A percentile compares a stretch with the other conserved stretches of the same genome.
Conservation (phyloP, 2,329 filamentous ascomycete genomes). For the Zalaria sp. region DNA sequence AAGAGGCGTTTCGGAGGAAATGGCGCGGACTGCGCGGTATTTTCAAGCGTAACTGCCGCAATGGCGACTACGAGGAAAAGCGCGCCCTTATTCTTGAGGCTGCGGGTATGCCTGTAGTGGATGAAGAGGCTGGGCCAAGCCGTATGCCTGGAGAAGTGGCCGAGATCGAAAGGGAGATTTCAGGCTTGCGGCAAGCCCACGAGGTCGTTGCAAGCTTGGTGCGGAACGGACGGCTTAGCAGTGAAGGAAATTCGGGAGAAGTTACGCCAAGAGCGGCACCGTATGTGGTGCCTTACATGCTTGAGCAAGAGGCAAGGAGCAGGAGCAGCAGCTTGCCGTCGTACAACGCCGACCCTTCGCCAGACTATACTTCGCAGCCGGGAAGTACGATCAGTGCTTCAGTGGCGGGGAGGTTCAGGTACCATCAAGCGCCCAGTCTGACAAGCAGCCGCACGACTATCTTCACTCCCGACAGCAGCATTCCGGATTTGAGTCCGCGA, state of each 20-base stretch:
- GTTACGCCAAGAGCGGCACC: constrained; percentile 13
- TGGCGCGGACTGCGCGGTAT: constrained; percentile 24
- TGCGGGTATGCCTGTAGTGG: constrained; percentile 16
- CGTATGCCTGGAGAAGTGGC: constrained; percentile 3
- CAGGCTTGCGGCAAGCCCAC: constrained; percentile 36
- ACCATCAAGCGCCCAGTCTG: constrained; percentile 8
- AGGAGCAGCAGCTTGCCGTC: constrained; percentile 17
- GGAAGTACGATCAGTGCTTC: constrained; percentile 11
- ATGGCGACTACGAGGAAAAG: constrained; percentile 37
- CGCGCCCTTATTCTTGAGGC: constrained; percentile 29
- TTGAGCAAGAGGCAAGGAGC: constrained; percentile 11
- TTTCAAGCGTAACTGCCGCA: constrained; percentile 17
- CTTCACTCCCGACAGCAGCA: constrained; percentile 24
- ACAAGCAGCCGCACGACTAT: constrained; percentile 11
- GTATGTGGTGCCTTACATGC: constrained; percentile 10
- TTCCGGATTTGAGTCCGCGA: constrained; percentile 25
- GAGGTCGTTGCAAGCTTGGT: constrained; percentile 31
- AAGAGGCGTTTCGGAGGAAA: constrained; percentile 34
- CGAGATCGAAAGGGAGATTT: constrained; percentile 34
- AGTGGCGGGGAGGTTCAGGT: constrained; percentile 9
- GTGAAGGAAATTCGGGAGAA: constrained; percentile 9
- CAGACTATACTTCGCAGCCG: constrained; percentile 28
- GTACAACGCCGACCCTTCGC: constrained; percentile 24
- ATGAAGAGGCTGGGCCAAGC: constrained; percentile 28
- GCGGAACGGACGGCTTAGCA: constrained; percentile 15